Base-by-base conservation (phyloP, 2,329 filamentous ascomycete species). In the Claviceps sorghi region DNA sequence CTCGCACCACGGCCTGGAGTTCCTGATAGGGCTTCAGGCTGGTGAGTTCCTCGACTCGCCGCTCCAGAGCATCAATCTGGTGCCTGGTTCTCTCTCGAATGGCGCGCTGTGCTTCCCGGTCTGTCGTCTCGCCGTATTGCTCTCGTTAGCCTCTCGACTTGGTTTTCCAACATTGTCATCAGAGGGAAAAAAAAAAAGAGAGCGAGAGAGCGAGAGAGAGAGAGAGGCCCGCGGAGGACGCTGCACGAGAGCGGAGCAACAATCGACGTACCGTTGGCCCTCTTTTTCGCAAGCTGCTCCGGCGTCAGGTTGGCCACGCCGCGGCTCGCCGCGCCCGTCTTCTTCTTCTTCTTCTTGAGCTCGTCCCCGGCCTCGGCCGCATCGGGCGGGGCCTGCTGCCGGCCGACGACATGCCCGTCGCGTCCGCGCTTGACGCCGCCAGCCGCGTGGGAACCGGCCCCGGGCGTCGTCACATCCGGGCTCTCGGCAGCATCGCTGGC, bases 21-120 rank as follows among this genome's bases (percentile, higher is more conserved):
- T 95, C 88, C 63, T 87, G 83, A 60, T 89, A 90, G 0, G 88
- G 87, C 65, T 90, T 82, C 68, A 88, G 84, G 53, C 78, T 83
- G 53, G 86, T 86, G 58, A 94, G 75, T 56, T 91, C 85, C 52
- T 78, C 74, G 55, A 94, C 89, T 56, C 79, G 76, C 55, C 74
- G 75, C 65, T 93, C 85, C 54, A 93, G 72, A 7, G 69, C 71
- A 63, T 91, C 86, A 59, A 93, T 93, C 65, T 86, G 84, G 53
- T 81, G 79, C 69, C 84, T 88, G 30, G 87, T 93, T 52, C 88
- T 80, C 69, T 91, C 86, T 43, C 88, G 78, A 54, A 94, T 93
- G 41, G 86, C 87, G 48, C 88, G 79, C 65, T 95, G 88, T 32
- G 88, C 88, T 66, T 94, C 87, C 53, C 88, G 82, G 65, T 94